These are phyloP conservation scores for Neophaeococcomyces mojaviensis DNA, from an alignment of 2,329 filamentous ascomycete species.

Conservation along the genomic window DNA sequence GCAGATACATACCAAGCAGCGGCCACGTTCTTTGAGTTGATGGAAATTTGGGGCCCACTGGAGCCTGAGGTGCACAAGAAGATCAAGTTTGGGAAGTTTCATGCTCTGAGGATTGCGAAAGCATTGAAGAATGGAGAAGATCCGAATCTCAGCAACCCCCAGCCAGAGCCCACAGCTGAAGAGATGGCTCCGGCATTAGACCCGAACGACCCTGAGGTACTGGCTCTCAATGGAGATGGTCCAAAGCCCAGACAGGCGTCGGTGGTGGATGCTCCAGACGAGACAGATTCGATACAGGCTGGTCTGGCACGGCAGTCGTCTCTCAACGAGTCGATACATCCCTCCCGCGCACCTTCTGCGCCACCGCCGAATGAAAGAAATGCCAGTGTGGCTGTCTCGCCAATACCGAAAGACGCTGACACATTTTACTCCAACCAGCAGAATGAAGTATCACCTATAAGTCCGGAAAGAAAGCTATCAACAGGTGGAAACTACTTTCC, in stretches of 20 bases:
- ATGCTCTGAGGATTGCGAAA: conserved; percentile 81
- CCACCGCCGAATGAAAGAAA: conserved; percentile 24
- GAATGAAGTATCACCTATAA: conserved; percentile 47
- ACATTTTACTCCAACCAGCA: conserved; percentile 33
- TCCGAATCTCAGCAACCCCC: conserved; percentile 84
- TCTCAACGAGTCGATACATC: conserved; percentile 44
- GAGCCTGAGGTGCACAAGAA: conserved; percentile 74
- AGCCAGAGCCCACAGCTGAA: conserved; percentile 45
- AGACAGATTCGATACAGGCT: conserved; percentile 42
- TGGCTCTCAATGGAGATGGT: conserved; percentile 42
- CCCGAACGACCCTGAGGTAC: conserved; percentile 58
- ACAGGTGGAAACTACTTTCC: conserved; percentile 55
- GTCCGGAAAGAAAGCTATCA: conserved; percentile 41
- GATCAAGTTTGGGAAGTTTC: conserved; percentile 95
- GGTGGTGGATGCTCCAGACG: conserved; percentile 55
- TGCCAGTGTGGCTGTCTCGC: conserved; percentile 18
- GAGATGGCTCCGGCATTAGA: conserved; percentile 45
- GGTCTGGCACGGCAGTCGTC: conserved; percentile 41
- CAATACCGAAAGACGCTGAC: conserved; percentile 19
- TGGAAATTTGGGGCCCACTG: conserved; percentile 71
- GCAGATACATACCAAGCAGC: conserved; percentile 91
- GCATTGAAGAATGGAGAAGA: conserved; percentile 86
- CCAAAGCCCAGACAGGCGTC: conserved; percentile 44
- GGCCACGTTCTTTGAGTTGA: conserved; percentile 81
- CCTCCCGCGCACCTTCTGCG: conserved; percentile 37